Evolutionary conservation across 1,284 basidiomycete genomes (phyloP).

Genomic region (Pholiota adiposa): DNA sequence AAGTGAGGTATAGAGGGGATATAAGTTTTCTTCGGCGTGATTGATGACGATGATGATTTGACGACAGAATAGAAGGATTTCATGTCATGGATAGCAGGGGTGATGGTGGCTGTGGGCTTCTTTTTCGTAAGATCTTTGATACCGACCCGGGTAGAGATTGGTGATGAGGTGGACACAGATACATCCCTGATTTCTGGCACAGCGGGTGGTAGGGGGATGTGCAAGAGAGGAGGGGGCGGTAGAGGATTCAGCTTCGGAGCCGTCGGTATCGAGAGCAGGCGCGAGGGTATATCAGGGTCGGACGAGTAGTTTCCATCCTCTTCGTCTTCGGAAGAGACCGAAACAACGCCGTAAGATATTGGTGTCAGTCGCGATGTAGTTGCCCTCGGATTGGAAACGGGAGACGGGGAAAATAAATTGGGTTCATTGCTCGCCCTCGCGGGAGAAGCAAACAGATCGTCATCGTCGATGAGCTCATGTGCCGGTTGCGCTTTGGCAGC

Average conservation of each 20-base stretch:
- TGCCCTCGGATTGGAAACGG: not conserved
- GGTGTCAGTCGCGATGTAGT: not conserved
- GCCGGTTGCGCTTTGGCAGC: not conserved
- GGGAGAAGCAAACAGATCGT: conserved; percentile 16
- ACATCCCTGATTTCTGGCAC: not conserved
- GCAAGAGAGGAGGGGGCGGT: not conserved
- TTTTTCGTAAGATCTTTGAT: conserved; percentile 24
- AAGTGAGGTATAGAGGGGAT: not conserved
- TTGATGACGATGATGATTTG: conserved; percentile 3
- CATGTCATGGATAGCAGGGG: conserved; percentile 1
- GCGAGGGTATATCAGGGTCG: conserved; percentile 1
- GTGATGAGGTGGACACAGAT: not conserved
- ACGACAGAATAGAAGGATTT: conserved; percentile 22
- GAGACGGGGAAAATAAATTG: not conserved
- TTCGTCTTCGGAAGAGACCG: not conserved
- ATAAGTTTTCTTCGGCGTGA: conserved; percentile 1
- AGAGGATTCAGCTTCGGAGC: not conserved
- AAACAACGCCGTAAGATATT: not conserved
- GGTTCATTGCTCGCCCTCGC: not conserved
- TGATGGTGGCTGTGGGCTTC: conserved; percentile 1
- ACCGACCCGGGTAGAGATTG: conserved; percentile 13
- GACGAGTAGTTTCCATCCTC: conserved; percentile 9
- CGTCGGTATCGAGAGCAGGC: not conserved
- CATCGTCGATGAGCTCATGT: not conserved
- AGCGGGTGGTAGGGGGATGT: not conserved